Evolutionary conservation across 169 alveolate species (phyloP).

Genomic region (Plasmodium gaboni): DNA sequence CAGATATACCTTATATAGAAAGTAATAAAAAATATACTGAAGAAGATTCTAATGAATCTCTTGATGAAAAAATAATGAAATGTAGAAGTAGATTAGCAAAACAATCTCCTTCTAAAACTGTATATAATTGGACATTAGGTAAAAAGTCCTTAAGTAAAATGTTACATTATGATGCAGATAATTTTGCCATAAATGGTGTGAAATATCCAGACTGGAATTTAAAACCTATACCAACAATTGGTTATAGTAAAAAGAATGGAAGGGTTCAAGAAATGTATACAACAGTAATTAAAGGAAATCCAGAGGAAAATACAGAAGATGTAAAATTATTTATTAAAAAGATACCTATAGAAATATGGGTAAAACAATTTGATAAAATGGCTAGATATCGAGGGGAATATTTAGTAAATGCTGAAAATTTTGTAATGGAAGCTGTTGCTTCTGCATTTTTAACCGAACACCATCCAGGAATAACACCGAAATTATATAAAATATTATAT

Average conservation of each 20-base stretch:
- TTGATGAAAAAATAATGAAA: too few species aligned
- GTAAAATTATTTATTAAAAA: conserved; percentile 80
- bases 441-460: conserved; percentile 78
- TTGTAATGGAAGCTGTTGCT: conserved; percentile 88
- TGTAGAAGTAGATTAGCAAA: too few species aligned
- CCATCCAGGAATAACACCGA: conserved; percentile 81
- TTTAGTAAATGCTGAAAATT: conserved; percentile 87
- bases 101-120: background rate
- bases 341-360: conserved; percentile 84
- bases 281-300: conserved; percentile 37
- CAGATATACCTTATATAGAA: too few species aligned
- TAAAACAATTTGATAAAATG: conserved; percentile 81
- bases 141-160: background rate
- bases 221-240: conserved; percentile 80
- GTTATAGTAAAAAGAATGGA: conserved; percentile 79
- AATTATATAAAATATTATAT: conserved; percentile 80
- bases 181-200: conserved; percentile 72
- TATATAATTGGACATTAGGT: conserved; percentile 23
- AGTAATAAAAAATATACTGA: too few species aligned
- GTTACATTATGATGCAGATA: conserved; percentile 34
- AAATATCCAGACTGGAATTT: conserved; percentile 78
- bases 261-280: conserved; percentile 82
- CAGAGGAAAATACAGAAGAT: conserved; percentile 29
- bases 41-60: too few species aligned
- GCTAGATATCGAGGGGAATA: conserved; percentile 83